These are phyloP conservation scores for Leccinum barrowsii DNA, from an alignment of 768 basidiomycete genomes.

Conservation along the genomic window DNA sequence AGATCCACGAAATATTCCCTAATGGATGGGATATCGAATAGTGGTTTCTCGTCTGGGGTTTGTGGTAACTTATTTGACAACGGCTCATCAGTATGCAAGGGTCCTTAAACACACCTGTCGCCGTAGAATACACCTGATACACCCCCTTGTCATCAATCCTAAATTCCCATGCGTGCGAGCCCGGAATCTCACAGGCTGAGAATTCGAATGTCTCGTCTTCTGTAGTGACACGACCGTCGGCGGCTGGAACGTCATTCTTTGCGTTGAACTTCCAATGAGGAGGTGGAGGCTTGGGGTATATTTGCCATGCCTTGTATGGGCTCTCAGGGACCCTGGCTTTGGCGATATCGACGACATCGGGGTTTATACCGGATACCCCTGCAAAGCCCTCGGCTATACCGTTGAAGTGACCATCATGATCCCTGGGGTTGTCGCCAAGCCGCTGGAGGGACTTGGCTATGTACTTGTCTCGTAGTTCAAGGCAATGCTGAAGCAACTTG, in stretches of 20 bases:
- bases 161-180: constrained; percentile 57
- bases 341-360: constrained; percentile 45
- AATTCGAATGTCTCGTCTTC: constrained; percentile 59
- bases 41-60: constrained; percentile 46
- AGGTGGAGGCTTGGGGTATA: constrained; percentile 90
- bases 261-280: constrained; percentile 93
- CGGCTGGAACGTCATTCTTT: constrained; percentile 43
- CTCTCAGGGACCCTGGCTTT: constrained; percentile 23
- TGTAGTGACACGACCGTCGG: constrained; percentile 30
- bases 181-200: constrained; percentile 72
- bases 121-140: constrained; percentile 70
- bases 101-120: constrained; percentile 5
- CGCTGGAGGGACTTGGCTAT: constrained; percentile 83
- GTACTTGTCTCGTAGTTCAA: constrained; percentile 94
- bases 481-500: constrained; percentile 75
- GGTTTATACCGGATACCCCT: constrained; percentile 64
- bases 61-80: not conserved
- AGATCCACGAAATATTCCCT: constrained; percentile 96
- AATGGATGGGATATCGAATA: constrained; percentile 78
- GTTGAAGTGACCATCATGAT: constrained; percentile 78
- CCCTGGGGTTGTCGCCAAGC: constrained; percentile 91
- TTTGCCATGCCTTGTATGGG: constrained; percentile 67
- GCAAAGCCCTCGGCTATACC: constrained; percentile 62
- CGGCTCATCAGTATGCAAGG: not conserved
- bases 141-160: constrained; percentile 86